Evolutionary conservation across 345 rosid genomes (phyloP).

Genomic region (Firmiana major): DNA sequence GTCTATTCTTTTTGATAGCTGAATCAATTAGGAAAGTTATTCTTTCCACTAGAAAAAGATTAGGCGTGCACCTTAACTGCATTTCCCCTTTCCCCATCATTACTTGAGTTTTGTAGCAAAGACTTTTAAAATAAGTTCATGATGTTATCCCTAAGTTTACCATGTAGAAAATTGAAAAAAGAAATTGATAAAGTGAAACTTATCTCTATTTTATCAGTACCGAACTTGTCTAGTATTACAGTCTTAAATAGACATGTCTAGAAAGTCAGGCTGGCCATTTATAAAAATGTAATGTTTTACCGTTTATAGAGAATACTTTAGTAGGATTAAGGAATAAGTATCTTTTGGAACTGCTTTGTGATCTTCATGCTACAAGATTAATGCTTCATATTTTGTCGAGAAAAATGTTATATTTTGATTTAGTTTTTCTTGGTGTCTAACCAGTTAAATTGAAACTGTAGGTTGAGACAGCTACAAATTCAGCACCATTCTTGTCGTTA

Average conservation of each 20-base stretch:
- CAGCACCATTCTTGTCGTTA: conserved; percentile 73
- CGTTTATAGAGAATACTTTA: not conserved
- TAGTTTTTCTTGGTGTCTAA: conserved; percentile 10
- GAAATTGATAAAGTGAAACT: not conserved
- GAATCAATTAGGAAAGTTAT: not conserved
- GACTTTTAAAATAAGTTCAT: not conserved
- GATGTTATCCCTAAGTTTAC: not conserved
- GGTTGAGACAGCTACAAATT: conserved; percentile 87
- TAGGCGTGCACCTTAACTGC: not conserved
- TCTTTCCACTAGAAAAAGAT: not conserved
- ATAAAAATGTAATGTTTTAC: not conserved
- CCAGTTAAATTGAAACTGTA: conserved; percentile 28
- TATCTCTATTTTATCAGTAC: not conserved
- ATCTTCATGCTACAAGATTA: not conserved
- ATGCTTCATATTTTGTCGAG: not conserved
- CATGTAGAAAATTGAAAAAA: not conserved
- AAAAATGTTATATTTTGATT: conserved; percentile 2
- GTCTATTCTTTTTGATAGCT: not conserved
- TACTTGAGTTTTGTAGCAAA: not conserved
- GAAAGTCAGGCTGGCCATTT: not conserved
- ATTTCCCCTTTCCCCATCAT: not conserved
- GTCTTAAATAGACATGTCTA: not conserved
- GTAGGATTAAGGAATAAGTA: not conserved
- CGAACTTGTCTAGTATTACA: not conserved
- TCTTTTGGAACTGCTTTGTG: not conserved